Evolutionary conservation across 2,329 filamentous ascomycete genomes (phyloP), one percentile per base, ranked within the genome.

Genomic region (Apiospora malaysiana): DNA sequence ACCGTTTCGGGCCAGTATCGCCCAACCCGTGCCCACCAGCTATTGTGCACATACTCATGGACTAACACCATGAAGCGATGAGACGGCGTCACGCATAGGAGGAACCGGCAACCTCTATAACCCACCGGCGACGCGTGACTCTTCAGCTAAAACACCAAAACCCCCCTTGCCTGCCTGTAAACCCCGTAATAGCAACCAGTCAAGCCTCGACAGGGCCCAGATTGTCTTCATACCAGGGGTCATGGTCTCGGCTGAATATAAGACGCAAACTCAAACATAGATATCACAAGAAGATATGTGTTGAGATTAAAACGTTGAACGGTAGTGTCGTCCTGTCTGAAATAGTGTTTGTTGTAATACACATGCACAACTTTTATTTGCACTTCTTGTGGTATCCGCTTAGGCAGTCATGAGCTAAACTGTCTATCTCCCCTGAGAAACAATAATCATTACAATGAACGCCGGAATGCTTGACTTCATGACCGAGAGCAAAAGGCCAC

Each of bases 401-500:
- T 6, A 23, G 56, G 56, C 56, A 40, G 56, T 40, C 56, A 45
- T 16, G 16, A 45, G 42, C 12, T 45, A 45, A 45, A 14, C 42
- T 45, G 42, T 45, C 42, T 45, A 45, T 3, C 42, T 16, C 40
- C 40, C 42, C 42, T 45, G 27, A 63, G 7, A 56, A 63, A n/a
- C 27, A 63, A 63, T 63, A 63, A n/a, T 23, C 56, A 63, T 63
- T 40, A 40, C 56, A 40, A 37, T 63, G 18, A 63, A 63, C 56
- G 56, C 56, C 56, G 37, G 12, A 40, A 59, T 59, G 51, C 32
- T 63, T 40, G 56, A 63, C 16, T 63, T 40, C 56, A 32, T n/a
- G 56, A 63, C 56, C 32, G 56, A 40, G 40, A 40, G 18, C 32
- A 63, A 40, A 40, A 32, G 18, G 51, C 51, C 51, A 16, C 56